Percentiles rank a stretch among this genome's conserved stretches.
Evolutionary conservation across 176 grass and related monocot species (phyloP).

Genomic region (Canna indica): DNA sequence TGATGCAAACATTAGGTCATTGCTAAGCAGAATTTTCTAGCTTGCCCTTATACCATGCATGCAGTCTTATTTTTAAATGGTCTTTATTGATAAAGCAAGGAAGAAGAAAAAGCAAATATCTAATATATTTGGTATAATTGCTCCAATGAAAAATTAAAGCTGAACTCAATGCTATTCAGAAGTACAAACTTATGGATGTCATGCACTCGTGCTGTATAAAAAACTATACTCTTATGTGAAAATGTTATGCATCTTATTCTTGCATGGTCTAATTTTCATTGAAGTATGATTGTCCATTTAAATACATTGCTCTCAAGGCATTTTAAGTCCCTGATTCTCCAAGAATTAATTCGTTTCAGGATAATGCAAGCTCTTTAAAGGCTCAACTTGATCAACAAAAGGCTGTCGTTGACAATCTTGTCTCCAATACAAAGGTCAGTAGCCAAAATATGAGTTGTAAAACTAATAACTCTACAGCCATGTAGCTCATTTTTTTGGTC

Average conservation of each 20-base stretch:
- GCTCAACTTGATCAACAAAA: conserved; percentile 95
- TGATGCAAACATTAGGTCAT: background rate
- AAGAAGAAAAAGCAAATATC: background rate
- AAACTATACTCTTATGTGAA: background rate
- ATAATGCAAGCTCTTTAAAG: conserved; percentile 83
- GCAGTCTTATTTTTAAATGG: background rate
- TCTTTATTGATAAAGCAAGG: background rate
- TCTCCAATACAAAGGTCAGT: conserved; percentile 80
- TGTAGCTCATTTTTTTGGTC: background rate
- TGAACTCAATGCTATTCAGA: background rate
- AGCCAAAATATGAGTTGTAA: background rate
- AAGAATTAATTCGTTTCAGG: conserved; percentile 40
- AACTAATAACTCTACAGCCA: background rate
- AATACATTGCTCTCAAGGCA: background rate
- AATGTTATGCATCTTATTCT: background rate
- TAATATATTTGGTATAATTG: background rate
- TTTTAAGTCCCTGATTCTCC: background rate
- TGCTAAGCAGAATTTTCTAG: background rate
- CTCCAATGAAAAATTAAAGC: background rate
- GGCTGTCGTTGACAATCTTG: conserved; percentile 73
- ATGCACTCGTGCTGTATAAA: no score
- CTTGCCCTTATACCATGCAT: background rate
- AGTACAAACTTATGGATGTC: background rate
- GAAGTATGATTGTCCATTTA: background rate
- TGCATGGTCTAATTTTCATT: background rate